Evolutionary conservation across 352 stramenopile species (phyloP).

Genomic region (Globisporangium recalcitrans): DNA sequence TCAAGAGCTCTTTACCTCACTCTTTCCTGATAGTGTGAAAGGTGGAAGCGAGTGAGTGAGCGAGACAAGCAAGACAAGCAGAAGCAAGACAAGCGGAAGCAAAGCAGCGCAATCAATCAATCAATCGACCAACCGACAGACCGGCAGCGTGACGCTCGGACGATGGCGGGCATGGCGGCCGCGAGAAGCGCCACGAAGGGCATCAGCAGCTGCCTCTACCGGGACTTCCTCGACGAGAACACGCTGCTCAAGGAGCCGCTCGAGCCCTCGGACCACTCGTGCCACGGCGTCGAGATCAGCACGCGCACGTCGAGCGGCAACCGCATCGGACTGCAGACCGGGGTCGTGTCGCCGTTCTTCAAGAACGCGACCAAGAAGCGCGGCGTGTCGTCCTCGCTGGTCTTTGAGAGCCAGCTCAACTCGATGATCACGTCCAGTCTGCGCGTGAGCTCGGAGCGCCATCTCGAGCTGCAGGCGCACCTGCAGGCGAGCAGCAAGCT

Average conservation of each 20-base stretch:
- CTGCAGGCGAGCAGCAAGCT: conserved; percentile 45
- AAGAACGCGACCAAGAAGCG: conserved; percentile 64
- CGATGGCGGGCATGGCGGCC: conserved; percentile 5
- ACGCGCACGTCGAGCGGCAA: conserved; percentile 48
- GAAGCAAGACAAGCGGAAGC: not conserved
- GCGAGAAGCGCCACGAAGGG: conserved; percentile 31
- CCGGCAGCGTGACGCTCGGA: not conserved
- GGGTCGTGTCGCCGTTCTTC: conserved; percentile 66
- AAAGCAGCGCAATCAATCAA: conserved; percentile 8
- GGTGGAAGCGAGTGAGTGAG: not conserved
- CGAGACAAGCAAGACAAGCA: no score
- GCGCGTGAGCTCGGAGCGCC: conserved; percentile 63
- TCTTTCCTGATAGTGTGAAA: conserved; percentile 3
- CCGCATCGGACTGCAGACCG: conserved; percentile 46
- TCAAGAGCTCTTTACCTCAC: not conserved
- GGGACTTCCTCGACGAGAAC: conserved; percentile 56
- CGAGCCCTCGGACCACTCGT: conserved; percentile 40
- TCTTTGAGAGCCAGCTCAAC: conserved; percentile 63
- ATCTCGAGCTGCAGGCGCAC: conserved; percentile 61
- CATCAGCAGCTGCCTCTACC: conserved; percentile 62
- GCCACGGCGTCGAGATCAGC: conserved; percentile 46
- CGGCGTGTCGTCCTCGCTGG: conserved; percentile 53
- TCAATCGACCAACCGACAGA: not conserved
- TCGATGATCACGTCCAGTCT: conserved; percentile 58
- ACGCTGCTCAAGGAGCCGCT: conserved; percentile 37